Base-by-base conservation (phyloP, 768 basidiomycete species). In the Leccinum variicolor region DNA sequence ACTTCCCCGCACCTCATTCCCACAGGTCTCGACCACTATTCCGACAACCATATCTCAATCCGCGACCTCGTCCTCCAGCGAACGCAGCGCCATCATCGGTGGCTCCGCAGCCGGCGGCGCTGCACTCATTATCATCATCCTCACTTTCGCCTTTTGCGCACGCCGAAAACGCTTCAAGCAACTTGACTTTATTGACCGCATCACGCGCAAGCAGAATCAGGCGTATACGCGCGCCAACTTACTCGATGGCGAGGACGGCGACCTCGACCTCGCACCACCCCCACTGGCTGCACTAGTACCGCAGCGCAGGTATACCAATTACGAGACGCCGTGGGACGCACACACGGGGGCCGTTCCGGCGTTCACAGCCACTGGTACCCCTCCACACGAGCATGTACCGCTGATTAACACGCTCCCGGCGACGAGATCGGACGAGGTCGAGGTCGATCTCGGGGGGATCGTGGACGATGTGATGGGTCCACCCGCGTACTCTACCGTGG, bases 381-480 rank as follows among this genome's bases (percentile, higher is more conserved):
- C 77, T 0, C 81, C 80, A 1, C 54, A 41, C 47, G 72, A 72
- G 36, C 48, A 51, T 36, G 63, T 62, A 0, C 58, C 70, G 57
- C 60, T 70, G 23, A 60, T 66, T 43, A 66, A 72, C 13, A 57
- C 66, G 0, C 25, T 68, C 28, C 25, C 52, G 2, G 29, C 39
- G 21, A 19, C 36, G 17, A 39, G 39, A 4, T 46, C 43, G 31
- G 56, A 53, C 11, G 52, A 54, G 2, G 13, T 74, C 25, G 72
- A 77, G 26, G 56, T 79, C 33, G 76, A 77, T 53, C 64, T 80
- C 9, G 53, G 69, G n/a, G 69, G 62, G 9, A 80, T 82, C 49
- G 76, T 81, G 9, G 75, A 79, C 54, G 75, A 80, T 50, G 75
- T 82, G 1, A 82, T 82, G 81, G 81, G 81, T 3, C 75, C 77